phyloP scores from a whole-genome alignment of 106 monocot genomes.

The Xerophyta viscosa region DNA sequence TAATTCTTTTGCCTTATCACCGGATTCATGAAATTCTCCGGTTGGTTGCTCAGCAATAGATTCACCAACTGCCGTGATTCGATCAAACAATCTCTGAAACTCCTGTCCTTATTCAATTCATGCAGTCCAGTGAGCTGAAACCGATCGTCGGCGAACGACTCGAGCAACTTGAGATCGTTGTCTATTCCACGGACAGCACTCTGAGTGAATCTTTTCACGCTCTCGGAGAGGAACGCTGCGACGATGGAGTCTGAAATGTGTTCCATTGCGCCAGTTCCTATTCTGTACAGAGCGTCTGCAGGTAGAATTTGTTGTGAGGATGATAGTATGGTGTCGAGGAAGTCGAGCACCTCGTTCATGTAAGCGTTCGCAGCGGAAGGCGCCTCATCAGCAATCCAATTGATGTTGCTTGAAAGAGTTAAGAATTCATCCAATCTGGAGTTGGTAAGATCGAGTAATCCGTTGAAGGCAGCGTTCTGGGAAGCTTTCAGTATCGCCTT shows the following conservation, averaged over 20 bases:
- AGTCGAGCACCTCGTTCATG: constrained; percentile 44
- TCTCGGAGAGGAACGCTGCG: constrained; percentile 41
- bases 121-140: constrained; percentile 20
- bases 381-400: constrained; percentile 56
- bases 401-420: constrained; percentile 33
- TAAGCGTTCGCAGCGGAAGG: constrained; percentile 56
- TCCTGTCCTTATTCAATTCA: constrained; percentile 35
- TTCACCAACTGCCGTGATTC: constrained; percentile 62
- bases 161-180: constrained; percentile 54
- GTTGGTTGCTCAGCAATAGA: constrained; percentile 57
- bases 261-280: constrained; percentile 34
- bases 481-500: constrained; percentile 54
- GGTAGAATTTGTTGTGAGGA: constrained; percentile 44
- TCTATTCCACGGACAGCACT: constrained; percentile 50
- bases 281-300: constrained; percentile 36
- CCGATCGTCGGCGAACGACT: constrained; percentile 52
- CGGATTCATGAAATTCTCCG: constrained; percentile 68
- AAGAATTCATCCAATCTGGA: constrained; percentile 51
- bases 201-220: constrained; percentile 55
- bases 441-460: constrained; percentile 26
- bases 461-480: constrained; percentile 47
- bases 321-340: constrained; percentile 34
- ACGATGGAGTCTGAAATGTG: constrained; percentile 62
- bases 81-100: constrained; percentile 41
- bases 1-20: constrained; percentile 64